Base-by-base conservation (phyloP, 2,329 filamentous ascomycete genomes). In the Xylariaceae sp. region DNA sequence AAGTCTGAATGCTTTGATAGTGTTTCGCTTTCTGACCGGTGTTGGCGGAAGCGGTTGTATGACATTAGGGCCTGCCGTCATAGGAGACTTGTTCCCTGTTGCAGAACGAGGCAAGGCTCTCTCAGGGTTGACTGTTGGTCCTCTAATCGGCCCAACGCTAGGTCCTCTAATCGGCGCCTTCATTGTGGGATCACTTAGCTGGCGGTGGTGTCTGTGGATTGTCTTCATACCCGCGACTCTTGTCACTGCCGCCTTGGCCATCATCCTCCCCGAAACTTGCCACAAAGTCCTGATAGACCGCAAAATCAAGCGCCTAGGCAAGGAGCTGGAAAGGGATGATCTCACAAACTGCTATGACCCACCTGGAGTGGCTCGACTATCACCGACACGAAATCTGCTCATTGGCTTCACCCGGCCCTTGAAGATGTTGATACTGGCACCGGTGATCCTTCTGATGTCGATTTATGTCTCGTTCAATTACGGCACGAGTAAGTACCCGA, bases 1-100 rank as follows among this genome's bases (percentile, higher is more conserved):
- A 1, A 64, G 61, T 5, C 67, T 86, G 39, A 61, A 62, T 16
- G 64, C 74, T 32, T 71, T 86, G 37, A 74, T 85, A 22, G 70
- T 74, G 2, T 86, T 81, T 56, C 72, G 78, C 11, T 79, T 82
- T 56, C 63, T 80, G 36, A 74, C 76, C 3, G 83, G 82, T 0
- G 62, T 85, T 3, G 76, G 80, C 4, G 80, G 79, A 1, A 74
- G 72, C 1, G 76, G 72, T 1, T 73, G 71, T 33, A 64, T 80
- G 62, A 74, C 80, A 38, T 63, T 80, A 17, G 77, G 74, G 20
- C 76, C 75, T 2, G 77, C 72, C 6, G 70, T 79, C 27, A 77
- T 79, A 43, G 70, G 73, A 5, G 79, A 82, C 54, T 56, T 79
- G n/a, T 73, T 78, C 55, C 68, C 67, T 12, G 59, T 73, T 23